Evolutionary conservation across 805 yeast genomes (phyloP).

Genomic region (Myxozyma vanderwaltii): DNA sequence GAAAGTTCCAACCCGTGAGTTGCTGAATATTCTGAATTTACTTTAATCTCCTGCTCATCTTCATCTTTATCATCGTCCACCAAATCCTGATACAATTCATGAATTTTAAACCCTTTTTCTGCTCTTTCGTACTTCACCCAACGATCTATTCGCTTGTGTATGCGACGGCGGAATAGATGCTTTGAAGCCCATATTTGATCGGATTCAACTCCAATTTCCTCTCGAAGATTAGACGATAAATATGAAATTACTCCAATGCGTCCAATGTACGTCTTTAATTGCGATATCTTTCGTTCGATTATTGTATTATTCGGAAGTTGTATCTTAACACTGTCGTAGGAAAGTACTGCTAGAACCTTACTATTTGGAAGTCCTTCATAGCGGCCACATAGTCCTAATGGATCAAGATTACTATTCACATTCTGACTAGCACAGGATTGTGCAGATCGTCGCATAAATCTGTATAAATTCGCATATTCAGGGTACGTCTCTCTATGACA

Average conservation of each 20-base stretch:
- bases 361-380: slow-evolving; percentile 32
- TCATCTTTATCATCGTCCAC: not conserved
- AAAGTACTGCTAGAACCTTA: slow-evolving; percentile 8
- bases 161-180: slow-evolving; percentile 18
- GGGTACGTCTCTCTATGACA: slow-evolving; percentile 42
- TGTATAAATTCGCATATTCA: slow-evolving; percentile 38
- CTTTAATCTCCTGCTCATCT: not conserved
- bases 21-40: slow-evolving; percentile 13
- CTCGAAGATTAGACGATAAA: slow-evolving; percentile 29
- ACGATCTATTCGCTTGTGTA: slow-evolving; percentile 11
- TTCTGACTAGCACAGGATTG: not conserved
- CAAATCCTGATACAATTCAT: slow-evolving; percentile 10
- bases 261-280: slow-evolving; percentile 38
- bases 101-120: not conserved
- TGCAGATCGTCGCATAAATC: slow-evolving; percentile 36
- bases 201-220: slow-evolving; percentile 24
- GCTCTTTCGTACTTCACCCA: slow-evolving; percentile 8
- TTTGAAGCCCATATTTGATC: slow-evolving; percentile 30
- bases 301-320: not conserved
- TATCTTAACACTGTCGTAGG: slow-evolving; percentile 2
- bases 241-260: slow-evolving; percentile 40
- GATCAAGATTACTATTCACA: slow-evolving; percentile 2
- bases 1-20: slow-evolving; percentile 32
- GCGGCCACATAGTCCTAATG: slow-evolving; percentile 3
- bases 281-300: slow-evolving; percentile 17